Conservation (phyloP, 345 rosid genomes). For the Psidium friedrichsthalianum region DNA sequence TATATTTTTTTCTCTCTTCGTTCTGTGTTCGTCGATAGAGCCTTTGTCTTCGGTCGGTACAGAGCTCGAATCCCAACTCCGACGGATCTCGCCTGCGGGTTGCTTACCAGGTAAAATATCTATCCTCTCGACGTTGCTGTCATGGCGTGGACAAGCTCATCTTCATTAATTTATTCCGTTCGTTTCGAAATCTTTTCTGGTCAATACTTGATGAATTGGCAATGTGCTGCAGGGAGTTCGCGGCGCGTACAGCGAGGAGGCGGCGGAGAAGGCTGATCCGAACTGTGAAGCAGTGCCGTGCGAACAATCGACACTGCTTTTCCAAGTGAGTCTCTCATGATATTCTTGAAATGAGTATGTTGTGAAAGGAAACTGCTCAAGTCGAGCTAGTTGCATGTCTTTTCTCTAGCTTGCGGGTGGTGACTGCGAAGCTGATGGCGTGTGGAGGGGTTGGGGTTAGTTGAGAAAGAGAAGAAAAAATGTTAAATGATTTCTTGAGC, state of each 20-base stretch:
- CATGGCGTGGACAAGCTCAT: not conserved
- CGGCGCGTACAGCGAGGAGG: conserved; percentile 94
- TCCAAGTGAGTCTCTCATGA: conserved; percentile 40
- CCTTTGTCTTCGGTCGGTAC: conserved; percentile 70
- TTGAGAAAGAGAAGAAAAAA: not conserved
- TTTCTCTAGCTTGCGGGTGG: not conserved
- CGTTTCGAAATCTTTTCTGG: not conserved
- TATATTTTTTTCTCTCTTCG: not conserved
- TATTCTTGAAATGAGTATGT: not conserved
- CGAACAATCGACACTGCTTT: conserved; percentile 85
- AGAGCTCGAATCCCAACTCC: conserved; percentile 31
- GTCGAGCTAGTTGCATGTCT: not conserved
- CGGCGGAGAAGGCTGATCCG: conserved; percentile 92
- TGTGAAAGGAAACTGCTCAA: not conserved
- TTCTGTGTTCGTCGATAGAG: conserved; percentile 21
- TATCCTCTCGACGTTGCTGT: not conserved
- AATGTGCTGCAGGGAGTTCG: conserved; percentile 48
- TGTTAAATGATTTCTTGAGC: not conserved
- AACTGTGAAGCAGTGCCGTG: conserved; percentile 96
- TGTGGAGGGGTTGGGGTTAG: not conserved
- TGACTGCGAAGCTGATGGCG: not conserved
- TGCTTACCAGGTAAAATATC: conserved; percentile 71
- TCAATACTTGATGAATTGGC: not conserved
- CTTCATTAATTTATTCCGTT: not conserved
- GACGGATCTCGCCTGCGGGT: conserved; percentile 76